Evolutionary conservation across 305 asterid genomes (phyloP).

Genomic region (Solanum hybrid): DNA sequence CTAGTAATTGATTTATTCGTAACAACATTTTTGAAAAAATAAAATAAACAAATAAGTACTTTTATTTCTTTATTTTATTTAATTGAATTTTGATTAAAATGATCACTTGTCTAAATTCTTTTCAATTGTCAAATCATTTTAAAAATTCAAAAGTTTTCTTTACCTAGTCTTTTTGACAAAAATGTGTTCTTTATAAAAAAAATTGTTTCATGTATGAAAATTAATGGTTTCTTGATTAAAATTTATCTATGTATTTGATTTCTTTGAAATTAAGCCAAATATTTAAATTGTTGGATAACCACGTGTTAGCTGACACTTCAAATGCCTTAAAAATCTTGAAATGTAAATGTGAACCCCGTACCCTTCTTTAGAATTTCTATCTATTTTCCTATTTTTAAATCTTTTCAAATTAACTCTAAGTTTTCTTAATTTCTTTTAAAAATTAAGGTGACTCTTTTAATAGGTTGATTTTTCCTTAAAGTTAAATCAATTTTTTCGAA

Average conservation of each 20-base stretch:
- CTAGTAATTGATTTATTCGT: not conserved
- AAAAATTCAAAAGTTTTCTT: no score
- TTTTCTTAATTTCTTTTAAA: not conserved
- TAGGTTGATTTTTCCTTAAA: no score
- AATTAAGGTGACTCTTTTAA: not conserved
- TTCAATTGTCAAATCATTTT: no score
- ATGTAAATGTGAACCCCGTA: not conserved
- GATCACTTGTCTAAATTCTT: no score
- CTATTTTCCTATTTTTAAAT: no score
- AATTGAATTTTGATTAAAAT: no score
- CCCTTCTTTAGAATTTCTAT: not conserved
- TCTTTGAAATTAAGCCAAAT: not conserved
- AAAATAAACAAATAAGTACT: not conserved
- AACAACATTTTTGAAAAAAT: not conserved
- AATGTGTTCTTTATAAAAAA: no score
- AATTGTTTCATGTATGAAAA: no score
- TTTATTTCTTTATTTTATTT: not conserved
- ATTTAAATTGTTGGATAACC: not conserved
- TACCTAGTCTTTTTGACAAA: no score
- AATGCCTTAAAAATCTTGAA: not conserved
- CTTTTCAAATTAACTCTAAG: not conserved
- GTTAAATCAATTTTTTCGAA: no score
- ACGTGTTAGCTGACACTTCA: not conserved
- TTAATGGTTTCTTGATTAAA: no score
- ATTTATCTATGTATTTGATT: no score